Evolutionary conservation across 2,329 filamentous ascomycete species (phyloP), one percentile per base, ranked within the genome.

Genomic region (Balansia obtecta): DNA sequence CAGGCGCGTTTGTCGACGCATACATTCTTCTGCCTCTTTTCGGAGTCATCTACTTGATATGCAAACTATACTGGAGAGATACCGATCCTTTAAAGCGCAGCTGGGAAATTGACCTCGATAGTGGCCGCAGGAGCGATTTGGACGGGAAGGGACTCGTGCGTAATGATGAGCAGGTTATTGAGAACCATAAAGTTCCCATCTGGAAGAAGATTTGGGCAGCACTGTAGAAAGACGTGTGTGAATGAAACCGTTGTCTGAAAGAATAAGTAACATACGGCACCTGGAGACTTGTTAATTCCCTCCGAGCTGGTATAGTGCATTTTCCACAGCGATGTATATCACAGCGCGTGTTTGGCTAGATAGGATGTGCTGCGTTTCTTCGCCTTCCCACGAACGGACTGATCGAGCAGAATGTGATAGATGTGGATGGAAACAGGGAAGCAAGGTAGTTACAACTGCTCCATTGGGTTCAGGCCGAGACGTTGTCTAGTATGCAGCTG

Each of bases 1-100:
- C 73, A 0, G 76, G 73, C 4, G 66, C 70, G n/a, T 82, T 83
- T 56, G 78, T 83, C 11, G 77, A 81, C 56, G 78, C 79, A 0
- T 83, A 83, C 56, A 77, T 83, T 50, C 61, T 83, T 22, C 59
- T 83, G 32, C 77, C 77, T 2, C 63, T 83, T 0, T 83, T 83
- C 55, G 71, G 67, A 1, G 51, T 82, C 41, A 80, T 83, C 15
- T 82, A 76, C 55, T 53, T 72, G 1, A 69, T 58, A 1, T 79
- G 77, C 58, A 83, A 82, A 60, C 48, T 79, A 4, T 63, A 69
- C 40, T 78, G 75, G 65, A 58, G 65, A 27, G 56, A 61, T n/a
- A 71, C 70, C 53, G 82, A 80, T 2, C 68, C 62, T 7, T 66
- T 73, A 50, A 75, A 75, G 70, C 62, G 68, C 5, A 61, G 68